Evolutionary conservation across 257 asterid genomes (phyloP).

Genomic region (Nyctanthes arbortristis): DNA sequence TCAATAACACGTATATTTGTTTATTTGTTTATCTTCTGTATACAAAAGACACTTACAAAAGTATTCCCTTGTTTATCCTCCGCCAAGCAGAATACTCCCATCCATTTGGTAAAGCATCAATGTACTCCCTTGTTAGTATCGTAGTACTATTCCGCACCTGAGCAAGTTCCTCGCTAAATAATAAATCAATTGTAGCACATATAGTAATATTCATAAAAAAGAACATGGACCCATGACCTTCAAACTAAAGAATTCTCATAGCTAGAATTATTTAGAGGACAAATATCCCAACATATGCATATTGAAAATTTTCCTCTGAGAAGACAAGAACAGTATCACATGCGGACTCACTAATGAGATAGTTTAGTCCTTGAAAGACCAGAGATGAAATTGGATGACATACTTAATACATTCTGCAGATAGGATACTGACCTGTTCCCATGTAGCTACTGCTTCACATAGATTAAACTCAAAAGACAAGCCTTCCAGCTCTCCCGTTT

Average conservation of each 20-base stretch:
- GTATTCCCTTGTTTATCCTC: conserved; percentile 92
- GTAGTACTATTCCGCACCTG: conserved; percentile 98
- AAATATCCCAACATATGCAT: conserved; percentile 4
- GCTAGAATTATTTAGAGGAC: conserved; percentile 9
- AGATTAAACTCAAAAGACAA: conserved; percentile 65
- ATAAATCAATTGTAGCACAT: conserved; percentile 55
- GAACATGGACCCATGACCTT: conserved; percentile 13
- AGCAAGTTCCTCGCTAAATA: conserved; percentile 77
- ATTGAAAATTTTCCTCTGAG: conserved; percentile 1
- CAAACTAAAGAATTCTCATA: not conserved
- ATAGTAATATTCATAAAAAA: conserved; percentile 22
- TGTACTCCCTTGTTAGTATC: conserved; percentile 81
- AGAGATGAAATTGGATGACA: not conserved
- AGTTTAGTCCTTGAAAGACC: not conserved
- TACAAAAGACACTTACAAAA: conserved; percentile 60
- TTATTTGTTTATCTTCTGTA: not conserved
- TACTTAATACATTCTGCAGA: not conserved
- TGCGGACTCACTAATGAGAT: not conserved
- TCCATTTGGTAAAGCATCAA: conserved; percentile 94
- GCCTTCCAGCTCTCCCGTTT: conserved; percentile 93
- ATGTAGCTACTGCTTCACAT: conserved; percentile 97
- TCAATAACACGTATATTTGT: not conserved
- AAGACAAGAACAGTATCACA: conserved; percentile 2
- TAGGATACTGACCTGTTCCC: conserved; percentile 88
- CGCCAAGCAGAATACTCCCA: conserved; percentile 98